phyloP scores from a whole-genome alignment of 208 protist genomes.

The Trichomonas vaginalis region DNA sequence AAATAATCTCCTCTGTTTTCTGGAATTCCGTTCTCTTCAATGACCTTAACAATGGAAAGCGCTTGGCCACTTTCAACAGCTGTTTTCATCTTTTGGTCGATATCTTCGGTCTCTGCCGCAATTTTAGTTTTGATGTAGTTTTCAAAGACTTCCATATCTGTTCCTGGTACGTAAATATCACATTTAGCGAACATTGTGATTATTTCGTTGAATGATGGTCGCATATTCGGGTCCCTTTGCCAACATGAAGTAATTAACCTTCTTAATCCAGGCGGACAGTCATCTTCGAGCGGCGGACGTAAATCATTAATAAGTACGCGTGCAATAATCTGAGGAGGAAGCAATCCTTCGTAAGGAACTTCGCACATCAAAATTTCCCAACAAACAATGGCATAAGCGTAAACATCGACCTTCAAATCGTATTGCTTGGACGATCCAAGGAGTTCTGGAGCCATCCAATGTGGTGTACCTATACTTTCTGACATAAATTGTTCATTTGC shows the following conservation, averaged over 20 bases:
- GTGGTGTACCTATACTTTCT: background rate
- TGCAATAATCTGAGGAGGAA: background rate
- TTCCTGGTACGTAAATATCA: background rate
- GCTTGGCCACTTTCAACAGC: background rate
- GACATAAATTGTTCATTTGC: background rate
- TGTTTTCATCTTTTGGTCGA: background rate
- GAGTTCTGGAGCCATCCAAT: slow-evolving; percentile 13
- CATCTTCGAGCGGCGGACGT: background rate
- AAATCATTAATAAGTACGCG: background rate
- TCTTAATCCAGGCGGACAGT: background rate
- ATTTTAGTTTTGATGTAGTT: background rate
- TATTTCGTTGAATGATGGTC: background rate
- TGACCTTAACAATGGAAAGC: background rate
- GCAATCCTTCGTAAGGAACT: background rate
- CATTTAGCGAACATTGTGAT: background rate
- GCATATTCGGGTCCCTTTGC: background rate
- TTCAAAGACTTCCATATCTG: background rate
- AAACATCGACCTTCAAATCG: background rate
- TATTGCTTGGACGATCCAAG: background rate
- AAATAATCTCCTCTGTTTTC: background rate
- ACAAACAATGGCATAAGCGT: background rate
- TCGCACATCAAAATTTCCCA: background rate
- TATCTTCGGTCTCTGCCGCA: background rate
- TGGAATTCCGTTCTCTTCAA: background rate
- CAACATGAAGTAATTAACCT: background rate